A percentile compares a stretch with the other conserved stretches of the same genome.
These are phyloP conservation scores for Amanita exitialis DNA, from an alignment of 768 basidiomycete species.

Conservation along the genomic window DNA sequence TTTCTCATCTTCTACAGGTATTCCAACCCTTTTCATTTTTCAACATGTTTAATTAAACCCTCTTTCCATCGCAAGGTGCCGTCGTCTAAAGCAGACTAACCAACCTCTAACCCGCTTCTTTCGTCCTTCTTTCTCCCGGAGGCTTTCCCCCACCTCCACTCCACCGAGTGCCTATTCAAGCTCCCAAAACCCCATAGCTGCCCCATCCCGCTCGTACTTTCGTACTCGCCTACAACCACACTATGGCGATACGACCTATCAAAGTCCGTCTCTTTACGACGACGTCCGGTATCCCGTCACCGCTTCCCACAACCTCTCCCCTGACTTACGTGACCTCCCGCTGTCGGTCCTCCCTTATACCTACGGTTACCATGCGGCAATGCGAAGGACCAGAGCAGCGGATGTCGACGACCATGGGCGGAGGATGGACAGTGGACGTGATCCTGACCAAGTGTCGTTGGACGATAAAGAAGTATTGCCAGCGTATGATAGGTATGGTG, in stretches of 20 bases:
- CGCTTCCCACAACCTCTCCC: background rate
- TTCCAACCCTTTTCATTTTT: background rate
- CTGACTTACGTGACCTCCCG: background rate
- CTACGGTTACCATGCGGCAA: background rate
- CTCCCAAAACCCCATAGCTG: background rate
- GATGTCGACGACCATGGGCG: slow-evolving; percentile 33
- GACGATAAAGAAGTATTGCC: slow-evolving; percentile 37
- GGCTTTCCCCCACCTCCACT: background rate
- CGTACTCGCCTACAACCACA: background rate
- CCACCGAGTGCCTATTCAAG: background rate
- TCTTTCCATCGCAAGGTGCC: background rate
- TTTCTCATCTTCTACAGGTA: background rate
- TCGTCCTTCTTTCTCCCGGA: background rate
- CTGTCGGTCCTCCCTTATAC: background rate
- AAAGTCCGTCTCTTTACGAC: background rate
- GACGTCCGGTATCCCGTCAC: slow-evolving; percentile 9
- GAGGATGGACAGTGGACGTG: slow-evolving; percentile 12
- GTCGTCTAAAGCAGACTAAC: background rate
- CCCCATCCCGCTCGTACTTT: background rate
- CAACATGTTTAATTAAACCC: background rate
- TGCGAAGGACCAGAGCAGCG: slow-evolving; percentile 15
- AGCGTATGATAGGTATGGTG: slow-evolving; percentile 33
- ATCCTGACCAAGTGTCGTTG: slow-evolving; percentile 18
- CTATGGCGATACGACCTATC: background rate
- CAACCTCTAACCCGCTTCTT: slow-evolving; percentile 2